phyloP scores from a whole-genome alignment of 805 yeast species.

The Ogataea parapolymorpha region DNA sequence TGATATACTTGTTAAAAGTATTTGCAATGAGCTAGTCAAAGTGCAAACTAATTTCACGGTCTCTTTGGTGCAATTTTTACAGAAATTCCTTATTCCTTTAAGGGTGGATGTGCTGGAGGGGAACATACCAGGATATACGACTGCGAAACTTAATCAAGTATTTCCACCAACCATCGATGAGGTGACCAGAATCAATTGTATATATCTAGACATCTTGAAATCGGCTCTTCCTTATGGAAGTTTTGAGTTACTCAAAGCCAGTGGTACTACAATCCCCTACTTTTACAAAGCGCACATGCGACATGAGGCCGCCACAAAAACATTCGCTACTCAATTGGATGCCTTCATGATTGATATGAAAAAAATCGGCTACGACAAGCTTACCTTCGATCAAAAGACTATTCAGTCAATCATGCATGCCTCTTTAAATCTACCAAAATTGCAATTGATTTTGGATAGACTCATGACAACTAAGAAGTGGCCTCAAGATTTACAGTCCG shows the following conservation, averaged over 20 bases:
- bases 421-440: constrained; percentile 64
- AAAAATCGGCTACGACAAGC: constrained; percentile 22
- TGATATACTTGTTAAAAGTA: constrained; percentile 41
- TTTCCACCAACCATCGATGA: constrained; percentile 97
- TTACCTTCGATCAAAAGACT: constrained; percentile 45
- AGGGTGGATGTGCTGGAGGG: constrained; percentile 65
- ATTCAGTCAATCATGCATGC: constrained; percentile 63
- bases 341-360: constrained; percentile 40
- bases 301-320: constrained; percentile 87
- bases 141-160: constrained; percentile 65
- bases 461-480: constrained; percentile 49
- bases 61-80: constrained; percentile 69
- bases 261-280: constrained; percentile 81
- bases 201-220: constrained; percentile 71
- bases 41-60: constrained; percentile 75
- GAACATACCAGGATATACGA: constrained; percentile 50
- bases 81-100: constrained; percentile 73
- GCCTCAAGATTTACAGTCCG: constrained; percentile 31
- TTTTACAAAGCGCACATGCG: constrained; percentile 91
- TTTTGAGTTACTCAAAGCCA: constrained; percentile 71
- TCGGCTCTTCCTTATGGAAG: constrained; percentile 68
- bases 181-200: constrained; percentile 83
- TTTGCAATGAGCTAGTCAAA: constrained; percentile 62
- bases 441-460: constrained; percentile 67
- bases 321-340: constrained; percentile 48